Evolutionary conservation across 2,329 filamentous ascomycete species (phyloP).

Genomic region (Pseudomassariella vexata): DNA sequence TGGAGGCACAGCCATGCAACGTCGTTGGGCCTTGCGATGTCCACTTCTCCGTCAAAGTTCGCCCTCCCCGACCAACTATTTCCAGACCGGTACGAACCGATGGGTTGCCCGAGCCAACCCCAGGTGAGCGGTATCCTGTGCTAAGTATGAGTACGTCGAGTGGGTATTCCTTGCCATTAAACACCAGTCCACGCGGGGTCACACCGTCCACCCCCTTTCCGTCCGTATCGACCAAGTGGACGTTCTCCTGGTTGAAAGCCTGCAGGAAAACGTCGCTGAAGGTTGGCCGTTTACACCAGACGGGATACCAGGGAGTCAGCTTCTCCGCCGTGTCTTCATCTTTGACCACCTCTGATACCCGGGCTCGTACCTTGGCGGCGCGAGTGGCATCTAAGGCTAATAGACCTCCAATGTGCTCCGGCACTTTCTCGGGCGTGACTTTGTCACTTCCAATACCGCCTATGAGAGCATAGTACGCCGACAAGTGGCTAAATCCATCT

Average conservation of each 20-base stretch:
- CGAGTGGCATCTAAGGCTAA: slow-evolving; percentile 7
- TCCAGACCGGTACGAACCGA: slow-evolving; percentile 2
- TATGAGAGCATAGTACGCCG: slow-evolving; percentile 1
- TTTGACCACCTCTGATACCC: slow-evolving; percentile 1
- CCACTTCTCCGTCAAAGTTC: slow-evolving; percentile 4
- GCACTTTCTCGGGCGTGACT: slow-evolving; percentile 4
- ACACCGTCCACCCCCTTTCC: slow-evolving; percentile 43
- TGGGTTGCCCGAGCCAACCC: slow-evolving; percentile 1
- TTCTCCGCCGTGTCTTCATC: slow-evolving; percentile 3
- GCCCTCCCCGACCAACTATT: slow-evolving; percentile 1
- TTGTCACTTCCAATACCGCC: slow-evolving; percentile 1
- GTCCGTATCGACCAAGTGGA: slow-evolving; percentile 54
- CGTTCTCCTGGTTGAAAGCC: slow-evolving; percentile 52
- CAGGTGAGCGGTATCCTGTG: slow-evolving; percentile 30
- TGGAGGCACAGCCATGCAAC: slow-evolving; percentile 12
- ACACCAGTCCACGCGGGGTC: slow-evolving; percentile 40
- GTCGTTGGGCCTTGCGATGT: slow-evolving; percentile 1
- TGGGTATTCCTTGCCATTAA: slow-evolving; percentile 39
- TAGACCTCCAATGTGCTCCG: slow-evolving; percentile 2
- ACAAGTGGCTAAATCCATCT: slow-evolving; percentile 1
- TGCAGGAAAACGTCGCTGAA: slow-evolving; percentile 56
- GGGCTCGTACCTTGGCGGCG: slow-evolving; percentile 27
- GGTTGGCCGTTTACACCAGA: slow-evolving; percentile 58
- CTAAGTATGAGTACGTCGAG: slow-evolving; percentile 28
- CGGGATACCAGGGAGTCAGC: slow-evolving; percentile 52